Conservation (phyloP, 1,139 yeast genomes). For the Yamadazyma songkhlaensis region DNA sequence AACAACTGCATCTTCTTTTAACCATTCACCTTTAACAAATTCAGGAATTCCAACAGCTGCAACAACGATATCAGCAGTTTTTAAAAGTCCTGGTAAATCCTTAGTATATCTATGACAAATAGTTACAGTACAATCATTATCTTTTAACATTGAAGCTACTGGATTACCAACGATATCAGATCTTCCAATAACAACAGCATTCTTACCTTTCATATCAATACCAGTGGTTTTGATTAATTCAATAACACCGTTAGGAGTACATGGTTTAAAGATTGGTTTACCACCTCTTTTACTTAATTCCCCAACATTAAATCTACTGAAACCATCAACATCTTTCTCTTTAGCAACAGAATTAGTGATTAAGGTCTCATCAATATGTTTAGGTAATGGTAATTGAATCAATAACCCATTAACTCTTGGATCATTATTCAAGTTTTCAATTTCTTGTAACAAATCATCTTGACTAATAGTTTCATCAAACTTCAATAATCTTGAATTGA, state of each 20-base stretch:
- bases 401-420: conserved; percentile 66
- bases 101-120: conserved; percentile 61
- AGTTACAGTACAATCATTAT: conserved; percentile 75
- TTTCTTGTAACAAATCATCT: conserved; percentile 52
- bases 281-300: conserved; percentile 75
- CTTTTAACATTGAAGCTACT: conserved; percentile 67
- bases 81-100: conserved; percentile 51
- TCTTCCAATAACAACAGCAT: conserved; percentile 77
- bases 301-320: conserved; percentile 72
- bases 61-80: conserved; percentile 66
- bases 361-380: conserved; percentile 63
- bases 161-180: conserved; percentile 86
- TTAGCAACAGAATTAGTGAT: conserved; percentile 67
- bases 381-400: conserved; percentile 73
- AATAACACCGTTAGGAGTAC: conserved; percentile 78
- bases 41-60: conserved; percentile 77
- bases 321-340: conserved; percentile 79
- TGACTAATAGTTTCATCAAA: conserved; percentile 57
- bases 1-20: conserved; percentile 66
- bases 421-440: conserved; percentile 59
- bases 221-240: conserved; percentile 65
- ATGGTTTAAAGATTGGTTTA: conserved; percentile 67
- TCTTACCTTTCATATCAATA: conserved; percentile 56
- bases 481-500: conserved; percentile 55
- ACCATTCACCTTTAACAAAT: conserved; percentile 69